Evolutionary conservation across 495 filamentous ascomycete genomes (phyloP).

Genomic region (Ramalina intermedia): DNA sequence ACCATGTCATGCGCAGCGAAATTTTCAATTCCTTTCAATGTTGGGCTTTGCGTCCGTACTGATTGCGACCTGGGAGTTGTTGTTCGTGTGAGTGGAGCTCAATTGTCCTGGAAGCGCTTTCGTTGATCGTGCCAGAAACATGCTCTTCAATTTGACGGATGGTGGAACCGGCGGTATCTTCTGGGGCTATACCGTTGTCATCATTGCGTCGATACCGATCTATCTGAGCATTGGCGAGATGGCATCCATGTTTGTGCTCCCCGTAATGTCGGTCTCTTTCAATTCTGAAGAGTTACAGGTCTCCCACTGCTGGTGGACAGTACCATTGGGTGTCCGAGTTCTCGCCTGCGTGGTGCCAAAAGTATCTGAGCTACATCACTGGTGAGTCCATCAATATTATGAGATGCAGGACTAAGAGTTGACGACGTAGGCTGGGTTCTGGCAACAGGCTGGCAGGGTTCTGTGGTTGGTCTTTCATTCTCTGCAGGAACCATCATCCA

Average conservation of each 20-base stretch:
- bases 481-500: constrained; percentile 45
- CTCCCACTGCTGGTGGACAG: constrained; percentile 35
- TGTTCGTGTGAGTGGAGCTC: constrained; percentile 5
- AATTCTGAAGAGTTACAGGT: constrained; percentile 16
- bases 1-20: constrained; percentile 22
- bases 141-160: constrained; percentile 33
- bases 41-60: constrained; percentile 25
- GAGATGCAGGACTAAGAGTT: neutral
- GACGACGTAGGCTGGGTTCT: constrained; percentile 38
- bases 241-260: constrained; percentile 35
- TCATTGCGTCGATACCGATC: constrained; percentile 32
- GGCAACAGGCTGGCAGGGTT: constrained; percentile 45
- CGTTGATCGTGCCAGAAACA: constrained; percentile 14
- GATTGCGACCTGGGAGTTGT: constrained; percentile 13
- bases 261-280: too few relatives aligned
- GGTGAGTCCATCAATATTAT: constrained; percentile 18
- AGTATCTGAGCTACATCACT: constrained; percentile 45
- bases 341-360: constrained; percentile 36
- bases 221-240: constrained; percentile 40
- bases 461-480: constrained; percentile 37
- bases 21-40: constrained; percentile 35
- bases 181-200: constrained; percentile 38
- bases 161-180: constrained; percentile 43
- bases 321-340: constrained; percentile 49
- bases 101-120: neutral